Evolutionary conservation across 169 alveolate genomes (phyloP).

Genomic region (Amoebophrya sp.): DNA sequence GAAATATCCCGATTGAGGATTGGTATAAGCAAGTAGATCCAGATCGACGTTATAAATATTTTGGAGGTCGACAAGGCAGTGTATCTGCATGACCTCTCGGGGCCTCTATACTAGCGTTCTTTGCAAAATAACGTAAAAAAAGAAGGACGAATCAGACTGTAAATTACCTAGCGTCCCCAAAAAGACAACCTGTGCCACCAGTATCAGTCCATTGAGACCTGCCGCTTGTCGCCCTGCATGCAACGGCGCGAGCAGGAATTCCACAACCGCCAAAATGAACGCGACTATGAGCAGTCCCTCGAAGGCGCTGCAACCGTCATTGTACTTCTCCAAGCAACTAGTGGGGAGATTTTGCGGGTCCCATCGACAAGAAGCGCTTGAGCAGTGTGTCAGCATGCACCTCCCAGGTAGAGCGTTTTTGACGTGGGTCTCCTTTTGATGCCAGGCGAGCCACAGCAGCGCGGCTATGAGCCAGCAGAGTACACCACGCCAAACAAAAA

Average conservation of each 20-base stretch:
- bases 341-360: no score
- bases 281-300: background rate
- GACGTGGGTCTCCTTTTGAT: background rate
- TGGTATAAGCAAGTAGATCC: background rate
- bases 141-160: background rate
- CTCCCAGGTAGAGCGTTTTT: background rate
- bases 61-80: background rate
- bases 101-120: background rate
- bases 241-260: background rate
- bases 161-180: background rate
- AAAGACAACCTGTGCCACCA: background rate
- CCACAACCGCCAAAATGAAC: background rate
- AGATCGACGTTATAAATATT: background rate
- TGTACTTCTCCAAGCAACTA: background rate
- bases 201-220: background rate
- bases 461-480: background rate
- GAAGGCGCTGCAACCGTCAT: background rate
- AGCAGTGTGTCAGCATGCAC: background rate
- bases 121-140: background rate
- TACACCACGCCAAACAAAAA: background rate
- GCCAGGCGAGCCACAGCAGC: background rate
- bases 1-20: background rate
- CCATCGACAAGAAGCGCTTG: background rate
- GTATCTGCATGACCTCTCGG: background rate
- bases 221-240: background rate